Evolutionary conservation across 805 yeast species (phyloP).

Genomic region (Lachancea mirantina): DNA sequence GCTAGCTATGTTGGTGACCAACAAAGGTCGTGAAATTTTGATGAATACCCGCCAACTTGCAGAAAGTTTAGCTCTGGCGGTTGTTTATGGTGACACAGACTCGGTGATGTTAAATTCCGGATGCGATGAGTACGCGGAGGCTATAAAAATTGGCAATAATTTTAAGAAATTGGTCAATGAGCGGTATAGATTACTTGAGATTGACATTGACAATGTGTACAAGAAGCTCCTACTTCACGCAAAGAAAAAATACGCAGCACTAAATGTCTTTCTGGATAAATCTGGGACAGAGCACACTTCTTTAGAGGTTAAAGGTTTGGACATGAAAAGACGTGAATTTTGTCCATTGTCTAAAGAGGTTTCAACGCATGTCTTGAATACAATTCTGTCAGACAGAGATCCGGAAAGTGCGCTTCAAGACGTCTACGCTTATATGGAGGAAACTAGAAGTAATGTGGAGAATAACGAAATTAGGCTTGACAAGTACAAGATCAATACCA

Average conservation of each 20-base stretch:
- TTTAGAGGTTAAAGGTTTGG: constrained; percentile 92
- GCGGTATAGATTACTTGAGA: constrained; percentile 77
- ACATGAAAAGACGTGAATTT: constrained; percentile 93
- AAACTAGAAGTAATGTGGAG: constrained; percentile 49
- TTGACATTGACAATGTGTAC: constrained; percentile 92
- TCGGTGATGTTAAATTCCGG: constrained; percentile 98
- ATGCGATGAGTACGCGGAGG: constrained; percentile 58
- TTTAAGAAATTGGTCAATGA: constrained; percentile 85
- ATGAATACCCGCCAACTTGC: constrained; percentile 91
- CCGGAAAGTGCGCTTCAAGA: constrained; percentile 68
- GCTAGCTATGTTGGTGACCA: constrained; percentile 89
- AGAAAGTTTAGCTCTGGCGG: constrained; percentile 72
- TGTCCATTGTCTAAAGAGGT: constrained; percentile 89
- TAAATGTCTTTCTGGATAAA: constrained; percentile 48
- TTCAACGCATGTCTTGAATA: constrained; percentile 65
- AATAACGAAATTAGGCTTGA: constrained; percentile 55
- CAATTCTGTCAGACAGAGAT: constrained; percentile 64
- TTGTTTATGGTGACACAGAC: constrained; percentile 97
- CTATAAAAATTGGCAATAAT: constrained; percentile 73
- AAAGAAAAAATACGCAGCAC: constrained; percentile 97
- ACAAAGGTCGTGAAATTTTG: constrained; percentile 90
- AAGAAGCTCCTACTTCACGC: constrained; percentile 78
- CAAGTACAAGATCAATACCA: constrained; percentile 76
- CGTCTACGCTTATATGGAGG: constrained; percentile 65
- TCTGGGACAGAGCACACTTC: constrained; percentile 50